Evolutionary conservation across 2,329 filamentous ascomycete species (phyloP), one percentile per base, ranked within the genome.

Genomic region (Penicillium occitanis): DNA sequence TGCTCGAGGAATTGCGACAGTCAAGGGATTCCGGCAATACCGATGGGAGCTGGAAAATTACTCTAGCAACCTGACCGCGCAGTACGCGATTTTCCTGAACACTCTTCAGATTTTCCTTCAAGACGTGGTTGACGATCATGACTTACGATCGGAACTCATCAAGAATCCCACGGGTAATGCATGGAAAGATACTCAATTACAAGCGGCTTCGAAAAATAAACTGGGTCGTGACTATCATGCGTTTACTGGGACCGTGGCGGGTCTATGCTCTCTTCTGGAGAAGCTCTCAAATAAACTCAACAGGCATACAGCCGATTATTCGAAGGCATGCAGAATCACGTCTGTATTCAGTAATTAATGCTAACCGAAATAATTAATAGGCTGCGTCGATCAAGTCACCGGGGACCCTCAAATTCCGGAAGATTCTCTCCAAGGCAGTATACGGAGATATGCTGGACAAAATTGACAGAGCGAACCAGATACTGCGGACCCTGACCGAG

Each of bases 401-500:
- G 7, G 13, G 30, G 2, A 40, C 30, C 55, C 7, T 58, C 22
- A 42, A 40, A 40, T 37, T 42, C 37, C 30, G 25, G 25, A 53
- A 53, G 25, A 63, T 72, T 6, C 65, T 71, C 4, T 66, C 59
- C 14, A 69, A 66, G 13, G 61, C 61, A 2, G 62, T 72, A 4
- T 72, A 72, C 22, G 57, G 61, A 1, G 68, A 69, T 51, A 64
- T 71, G 0, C 55, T 71, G 1, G 25, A 42, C 5, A 64, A 64
- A 25, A 66, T 70, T 4, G 48, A 70, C n/a, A 59, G 25, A 1
- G 33, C 65, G 2, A 71, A 71, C 33, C 61, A 46, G 17, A 59
- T 67, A 6, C 57, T 71, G 7, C 69, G 64, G 28, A 68, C 59
- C 1, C 65, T 71, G 5, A 51, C 62, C 2, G 70, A 71, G 13